A percentile compares a stretch with the other conserved stretches of the same genome.
These are phyloP conservation scores for Durotheca rogersii DNA, from an alignment of 495 filamentous ascomycete species.

Conservation along the genomic window DNA sequence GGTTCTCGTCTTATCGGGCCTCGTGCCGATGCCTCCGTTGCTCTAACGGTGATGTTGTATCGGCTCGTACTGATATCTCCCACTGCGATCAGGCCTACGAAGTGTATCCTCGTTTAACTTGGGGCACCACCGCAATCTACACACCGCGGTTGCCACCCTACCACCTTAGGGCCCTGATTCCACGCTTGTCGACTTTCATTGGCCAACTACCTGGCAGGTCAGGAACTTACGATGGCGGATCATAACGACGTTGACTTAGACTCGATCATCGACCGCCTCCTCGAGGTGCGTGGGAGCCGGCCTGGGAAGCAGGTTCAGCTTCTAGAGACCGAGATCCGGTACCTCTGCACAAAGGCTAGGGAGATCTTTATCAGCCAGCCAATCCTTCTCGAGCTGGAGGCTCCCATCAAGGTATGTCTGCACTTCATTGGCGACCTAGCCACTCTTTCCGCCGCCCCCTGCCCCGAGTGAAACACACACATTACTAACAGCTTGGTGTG, in stretches of 20 bases:
- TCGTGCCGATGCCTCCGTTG: not conserved
- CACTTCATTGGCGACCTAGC: constrained; percentile 3
- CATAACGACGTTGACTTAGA: constrained; percentile 97
- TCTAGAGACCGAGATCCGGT: constrained; percentile 94
- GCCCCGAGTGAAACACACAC: not conserved
- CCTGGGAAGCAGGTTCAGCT: constrained; percentile 98
- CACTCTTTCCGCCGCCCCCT: not conserved
- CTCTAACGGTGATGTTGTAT: constrained; percentile 13
- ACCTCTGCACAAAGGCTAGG: constrained; percentile 95
- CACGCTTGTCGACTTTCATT: constrained; percentile 30
- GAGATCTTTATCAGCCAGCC: constrained; percentile 99
- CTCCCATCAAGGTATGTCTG: constrained; percentile 89
- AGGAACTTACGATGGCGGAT: constrained; percentile 78
- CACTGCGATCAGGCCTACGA: constrained; percentile 33
- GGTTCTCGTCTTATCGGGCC: not conserved
- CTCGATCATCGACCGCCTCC: constrained; percentile 96
- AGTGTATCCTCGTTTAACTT: constrained; percentile 39
- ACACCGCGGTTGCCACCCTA: constrained; percentile 22
- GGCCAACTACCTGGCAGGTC: constrained; percentile 47
- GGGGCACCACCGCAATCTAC: constrained; percentile 30
- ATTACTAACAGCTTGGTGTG: constrained; percentile 24
- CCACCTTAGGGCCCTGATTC: constrained; percentile 31
- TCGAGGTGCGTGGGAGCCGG: constrained; percentile 96
- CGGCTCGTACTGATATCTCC: constrained; percentile 15
- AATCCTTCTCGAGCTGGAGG: constrained; percentile 94